These are phyloP conservation scores for Aureobasidium musti DNA, from an alignment of 2,329 filamentous ascomycete genomes.

Conservation along the genomic window DNA sequence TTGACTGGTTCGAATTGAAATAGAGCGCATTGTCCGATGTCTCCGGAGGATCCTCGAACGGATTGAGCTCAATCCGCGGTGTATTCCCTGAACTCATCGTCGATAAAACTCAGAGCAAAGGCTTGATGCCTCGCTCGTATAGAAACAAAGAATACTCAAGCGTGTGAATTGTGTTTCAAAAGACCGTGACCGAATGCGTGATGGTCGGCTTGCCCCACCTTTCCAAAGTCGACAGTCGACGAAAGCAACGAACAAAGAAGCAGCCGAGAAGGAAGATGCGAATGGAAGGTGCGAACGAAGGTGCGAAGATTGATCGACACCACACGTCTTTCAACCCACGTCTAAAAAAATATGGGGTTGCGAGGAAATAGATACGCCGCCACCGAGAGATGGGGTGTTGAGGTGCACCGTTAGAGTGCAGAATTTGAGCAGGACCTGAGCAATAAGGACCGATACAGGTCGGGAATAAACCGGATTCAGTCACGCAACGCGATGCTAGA, in stretches of 20 bases:
- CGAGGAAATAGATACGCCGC: constrained; percentile 4
- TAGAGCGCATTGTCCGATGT: constrained; percentile 6
- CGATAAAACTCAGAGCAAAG: constrained; percentile 1
- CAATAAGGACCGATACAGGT: constrained; percentile 24
- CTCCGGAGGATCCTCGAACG: constrained; percentile 20
- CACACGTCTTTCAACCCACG: constrained; percentile 5
- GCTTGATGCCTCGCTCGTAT: constrained; percentile 15
- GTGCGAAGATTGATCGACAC: too few relatives aligned
- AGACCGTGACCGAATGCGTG: constrained; percentile 13
- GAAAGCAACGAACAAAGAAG: constrained; percentile 19
- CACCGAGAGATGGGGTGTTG: constrained; percentile 21
- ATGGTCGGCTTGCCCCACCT: constrained; percentile 10
- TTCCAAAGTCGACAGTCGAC: background rate
- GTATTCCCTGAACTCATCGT: constrained; percentile 24
- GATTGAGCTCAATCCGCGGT: constrained; percentile 24
- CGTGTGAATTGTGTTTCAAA: background rate
- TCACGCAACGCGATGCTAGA: background rate
- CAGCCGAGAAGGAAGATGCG: background rate
- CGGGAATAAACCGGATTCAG: constrained; percentile 12
- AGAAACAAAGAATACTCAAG: constrained; percentile 25
- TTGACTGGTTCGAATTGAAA: constrained; percentile 23
- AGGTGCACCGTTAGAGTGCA: constrained; percentile 13
- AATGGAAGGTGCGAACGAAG: too few relatives aligned
- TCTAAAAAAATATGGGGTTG: constrained; percentile 20
- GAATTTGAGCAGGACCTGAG: constrained; percentile 7